Conservation (phyloP, 75 land plant genomes). For the Pinus tabuliformis region DNA sequence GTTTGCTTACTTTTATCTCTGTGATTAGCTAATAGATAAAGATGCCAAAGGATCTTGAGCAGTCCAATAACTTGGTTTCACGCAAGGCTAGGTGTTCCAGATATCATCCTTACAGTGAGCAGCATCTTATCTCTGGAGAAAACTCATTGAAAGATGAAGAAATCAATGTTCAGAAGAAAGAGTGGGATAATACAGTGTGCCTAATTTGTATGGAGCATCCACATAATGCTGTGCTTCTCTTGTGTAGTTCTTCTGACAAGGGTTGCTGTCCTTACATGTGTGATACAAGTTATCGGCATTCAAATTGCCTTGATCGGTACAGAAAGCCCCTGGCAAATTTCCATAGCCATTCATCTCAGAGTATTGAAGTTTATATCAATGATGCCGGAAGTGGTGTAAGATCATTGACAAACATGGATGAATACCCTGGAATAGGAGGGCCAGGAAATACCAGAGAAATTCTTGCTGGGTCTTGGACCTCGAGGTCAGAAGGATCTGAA, state of each 20-base stretch:
- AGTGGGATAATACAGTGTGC: slow-evolving; percentile 72
- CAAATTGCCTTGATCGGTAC: slow-evolving; percentile 78
- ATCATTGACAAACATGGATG: slow-evolving; percentile 1
- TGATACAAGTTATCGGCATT: slow-evolving; percentile 83
- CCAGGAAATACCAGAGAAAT: neutral
- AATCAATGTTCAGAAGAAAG: slow-evolving; percentile 38
- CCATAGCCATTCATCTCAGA: slow-evolving; percentile 1
- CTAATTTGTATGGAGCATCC: slow-evolving; percentile 88
- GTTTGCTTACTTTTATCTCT: slow-evolving; percentile 10
- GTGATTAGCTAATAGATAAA: slow-evolving; percentile 7
- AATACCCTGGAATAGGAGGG: neutral
- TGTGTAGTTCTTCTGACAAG: slow-evolving; percentile 68
- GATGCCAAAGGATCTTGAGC: slow-evolving; percentile 8
- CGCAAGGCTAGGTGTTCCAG: neutral
- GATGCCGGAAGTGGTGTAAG: neutral
- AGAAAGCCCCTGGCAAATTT: slow-evolving; percentile 23
- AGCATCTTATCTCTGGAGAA: slow-evolving; percentile 12
- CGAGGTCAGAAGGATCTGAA: slow-evolving; percentile 5
- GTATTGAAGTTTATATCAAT: neutral
- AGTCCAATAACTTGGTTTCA: slow-evolving; percentile 4
- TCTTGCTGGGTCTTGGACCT: neutral
- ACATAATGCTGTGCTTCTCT: slow-evolving; percentile 82
- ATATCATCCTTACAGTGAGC: slow-evolving; percentile 7
- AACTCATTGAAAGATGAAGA: slow-evolving; percentile 36
- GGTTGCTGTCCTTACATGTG: slow-evolving; percentile 82